Conservation (phyloP, 2,329 filamentous ascomycete genomes). For the Pseudonectria foliicola region DNA sequence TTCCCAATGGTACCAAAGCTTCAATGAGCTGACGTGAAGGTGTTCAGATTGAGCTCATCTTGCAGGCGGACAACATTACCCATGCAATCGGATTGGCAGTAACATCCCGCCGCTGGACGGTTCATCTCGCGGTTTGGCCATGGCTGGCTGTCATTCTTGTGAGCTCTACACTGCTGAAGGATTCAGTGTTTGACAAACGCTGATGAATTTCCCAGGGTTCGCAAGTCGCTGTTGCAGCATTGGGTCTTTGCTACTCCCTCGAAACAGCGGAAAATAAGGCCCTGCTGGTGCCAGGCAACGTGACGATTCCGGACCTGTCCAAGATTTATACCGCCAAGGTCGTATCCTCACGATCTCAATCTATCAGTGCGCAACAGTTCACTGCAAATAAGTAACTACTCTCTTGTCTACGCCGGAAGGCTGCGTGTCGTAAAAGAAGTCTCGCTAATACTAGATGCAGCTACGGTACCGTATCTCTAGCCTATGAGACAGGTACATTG, state of each 20-base stretch:
- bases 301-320: conserved; percentile 31
- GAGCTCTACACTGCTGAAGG: not conserved
- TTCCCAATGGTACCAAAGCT: not conserved
- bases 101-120: conserved; percentile 8
- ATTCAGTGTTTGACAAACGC: not conserved
- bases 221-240: conserved; percentile 35
- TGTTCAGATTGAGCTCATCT: conserved; percentile 12
- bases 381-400: conserved; percentile 32
- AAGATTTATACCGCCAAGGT: conserved; percentile 26
- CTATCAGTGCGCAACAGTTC: conserved; percentile 30
- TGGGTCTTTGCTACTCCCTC: conserved; percentile 36
- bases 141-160: conserved; percentile 13
- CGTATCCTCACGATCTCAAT: conserved; percentile 14
- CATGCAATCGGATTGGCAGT: conserved; percentile 13
- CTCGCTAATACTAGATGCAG: conserved; percentile 12
- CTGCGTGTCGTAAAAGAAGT: too few relatives aligned
- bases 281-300: conserved; percentile 25
- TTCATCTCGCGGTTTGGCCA: conserved; percentile 11
- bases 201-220: conserved; percentile 22
- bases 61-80: conserved; percentile 14
- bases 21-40: not conserved
- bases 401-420: not conserved
- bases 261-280: conserved; percentile 29
- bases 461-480: conserved; percentile 32
- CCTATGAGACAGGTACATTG: conserved; percentile 15